Conservation (phyloP, 1,284 basidiomycete genomes). For the Violaceomyces palustris region DNA sequence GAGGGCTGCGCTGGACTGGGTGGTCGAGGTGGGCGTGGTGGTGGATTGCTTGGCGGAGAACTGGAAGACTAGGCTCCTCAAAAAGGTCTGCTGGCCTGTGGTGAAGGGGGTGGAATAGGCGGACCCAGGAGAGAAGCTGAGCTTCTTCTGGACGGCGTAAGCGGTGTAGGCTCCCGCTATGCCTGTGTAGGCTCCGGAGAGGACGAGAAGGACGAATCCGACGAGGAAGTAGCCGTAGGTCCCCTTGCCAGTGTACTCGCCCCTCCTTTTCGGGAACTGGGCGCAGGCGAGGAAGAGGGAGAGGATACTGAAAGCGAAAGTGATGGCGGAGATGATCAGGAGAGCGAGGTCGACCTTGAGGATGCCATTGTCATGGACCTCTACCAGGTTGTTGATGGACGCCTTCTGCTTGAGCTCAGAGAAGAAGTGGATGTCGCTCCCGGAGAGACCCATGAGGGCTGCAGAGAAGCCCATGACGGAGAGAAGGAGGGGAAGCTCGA, state of each 20-base stretch:
- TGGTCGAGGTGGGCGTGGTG: slow-evolving; percentile 13
- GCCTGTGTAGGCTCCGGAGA: slow-evolving; percentile 28
- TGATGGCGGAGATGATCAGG: slow-evolving; percentile 23
- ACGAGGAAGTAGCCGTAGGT: slow-evolving; percentile 31
- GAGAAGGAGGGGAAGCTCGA: slow-evolving; percentile 36
- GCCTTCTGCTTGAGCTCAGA: slow-evolving; percentile 7
- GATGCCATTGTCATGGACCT: slow-evolving; percentile 27
- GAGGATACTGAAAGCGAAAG: slow-evolving; percentile 25
- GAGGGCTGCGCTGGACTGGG: slow-evolving; percentile 5
- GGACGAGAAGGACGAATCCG: slow-evolving; percentile 22
- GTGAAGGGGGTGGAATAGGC: slow-evolving; percentile 28
- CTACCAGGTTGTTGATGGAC: slow-evolving; percentile 21
- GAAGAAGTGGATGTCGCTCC: slow-evolving; percentile 18
- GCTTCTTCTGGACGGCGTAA: slow-evolving; percentile 18
- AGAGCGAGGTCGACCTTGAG: slow-evolving; percentile 25
- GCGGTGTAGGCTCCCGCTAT: slow-evolving; percentile 32
- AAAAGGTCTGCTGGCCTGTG: slow-evolving; percentile 13
- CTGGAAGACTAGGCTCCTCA: slow-evolving; percentile 18
- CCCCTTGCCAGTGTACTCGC: slow-evolving; percentile 39
- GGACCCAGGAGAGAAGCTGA: slow-evolving; percentile 11
- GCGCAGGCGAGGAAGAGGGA: slow-evolving; percentile 25
- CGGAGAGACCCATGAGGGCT: slow-evolving; percentile 30
- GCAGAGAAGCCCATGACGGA: slow-evolving; percentile 30
- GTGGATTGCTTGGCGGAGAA: slow-evolving; percentile 7
- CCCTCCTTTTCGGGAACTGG: slow-evolving; percentile 32